Base-by-base conservation (phyloP, 495 filamentous ascomycete genomes). In the Venustampulla echinocandica region DNA sequence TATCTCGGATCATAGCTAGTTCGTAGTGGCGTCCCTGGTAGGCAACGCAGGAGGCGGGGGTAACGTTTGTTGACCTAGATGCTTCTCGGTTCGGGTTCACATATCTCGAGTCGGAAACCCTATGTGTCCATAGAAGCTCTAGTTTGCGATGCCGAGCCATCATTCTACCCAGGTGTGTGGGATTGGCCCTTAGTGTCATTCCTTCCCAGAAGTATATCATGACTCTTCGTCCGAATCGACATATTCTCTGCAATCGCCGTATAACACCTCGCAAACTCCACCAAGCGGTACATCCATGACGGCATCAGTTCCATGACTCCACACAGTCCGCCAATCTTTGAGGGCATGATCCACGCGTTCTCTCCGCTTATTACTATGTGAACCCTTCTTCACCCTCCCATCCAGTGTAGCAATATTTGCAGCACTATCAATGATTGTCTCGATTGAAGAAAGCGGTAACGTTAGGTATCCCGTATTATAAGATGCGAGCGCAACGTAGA, bases 231-330 rank as follows among this genome's bases (percentile, higher is more conserved):
- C 58, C 35, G 58, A 58, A 20, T 54, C 35, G 10, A 15, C 14
- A 40, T 41, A 45, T n/a, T 67, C 68, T 44, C 73, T 66, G 7
- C 62, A 64, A 43, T 71, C 70, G 0, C 80, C 84, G 60, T 88
- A 88, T 39, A 88, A 53, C 17, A 97, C 78, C 71, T 99, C 92
- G 64, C 90, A 96, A n/a, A 96, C 92, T 2, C 92, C 92, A 15
- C 89, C 93, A 33, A 97, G 73, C 5, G 92, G 92, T 15, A 99
- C 79, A 73, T 99, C 92, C 86, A 97, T 85, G 4, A 96, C 90
- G 10, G 88, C 92, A 73, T 99, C 92, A 0, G 93, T 99, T 23
- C 93, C 88, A 53, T 86, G 80, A 60, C 76, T 84, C 92, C 92
- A 98, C 6, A 90, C 68, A 40, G 68, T 73, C 54, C 69, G 77